Evolutionary conservation across 1,284 basidiomycete genomes (phyloP), one percentile per base, ranked within the genome.

Genomic region (Porogramme epimiltina): DNA sequence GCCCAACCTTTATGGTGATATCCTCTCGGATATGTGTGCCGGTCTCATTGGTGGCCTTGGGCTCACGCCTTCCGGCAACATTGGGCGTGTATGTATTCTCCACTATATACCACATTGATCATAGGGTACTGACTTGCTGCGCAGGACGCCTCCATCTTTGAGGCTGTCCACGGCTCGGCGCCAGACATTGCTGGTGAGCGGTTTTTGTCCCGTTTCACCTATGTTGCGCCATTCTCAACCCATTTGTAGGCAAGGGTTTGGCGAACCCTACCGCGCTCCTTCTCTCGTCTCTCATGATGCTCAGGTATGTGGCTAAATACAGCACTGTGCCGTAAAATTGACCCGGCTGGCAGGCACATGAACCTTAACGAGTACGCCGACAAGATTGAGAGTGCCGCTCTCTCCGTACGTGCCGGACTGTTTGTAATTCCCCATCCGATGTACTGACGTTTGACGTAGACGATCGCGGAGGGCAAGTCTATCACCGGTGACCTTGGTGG

Each of bases 1-100:
- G 96, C 97, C 97, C 60, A 99, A 99, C 82, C 78, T 99, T 58
- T 95, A 93, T 68, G 94, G 92, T 72, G 96, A 98, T 73, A 99
- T 99, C 70, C 78, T 98, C 59, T 98, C 96, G 46, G 96, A 99
- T 74, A 96, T 99, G 90, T 98, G 96, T 62, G 97, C 97, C 58
- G 97, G 96, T 64, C 82, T 99, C 64, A 99, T 99, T 72, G 97
- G 97, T 63, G 97, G 97, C 66, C 82, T 99, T 61, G 97, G 96
- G 62, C 81, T 99, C 55, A 99, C 97, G 11, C 97, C 97, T 33
- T 98, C 96, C 43, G 97, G 96, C 44, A 99, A 99, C 81, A 98
- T 98, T 73, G 95, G 93, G 62, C 85, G 88, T 60, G 91, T 91
- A 74, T 59, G 85, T 72, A 22, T 44, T 16, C 6, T 25, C 40